Percentiles rank a stretch among this genome's conserved stretches.
Conservation (phyloP, 1,284 basidiomycete genomes). For the Bjerkandera adusta region DNA sequence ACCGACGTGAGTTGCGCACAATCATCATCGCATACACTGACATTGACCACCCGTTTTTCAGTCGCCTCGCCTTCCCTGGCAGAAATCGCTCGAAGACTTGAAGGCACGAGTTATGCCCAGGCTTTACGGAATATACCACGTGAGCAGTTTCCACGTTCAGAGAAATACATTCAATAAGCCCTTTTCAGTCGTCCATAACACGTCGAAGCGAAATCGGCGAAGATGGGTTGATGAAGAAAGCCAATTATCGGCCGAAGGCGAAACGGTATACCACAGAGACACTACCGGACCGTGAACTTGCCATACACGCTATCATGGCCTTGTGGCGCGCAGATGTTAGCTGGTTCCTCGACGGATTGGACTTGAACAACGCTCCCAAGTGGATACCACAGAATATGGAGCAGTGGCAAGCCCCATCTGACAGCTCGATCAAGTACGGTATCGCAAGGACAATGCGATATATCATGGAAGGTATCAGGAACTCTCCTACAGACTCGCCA, state of each 20-base stretch:
- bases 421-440: slow-evolving; percentile 63
- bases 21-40: slow-evolving; percentile 17
- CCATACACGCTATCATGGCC: slow-evolving; percentile 62
- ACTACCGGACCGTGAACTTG: slow-evolving; percentile 60
- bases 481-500: slow-evolving; percentile 29
- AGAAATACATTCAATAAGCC: slow-evolving; percentile 3
- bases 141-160: slow-evolving; percentile 28
- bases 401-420: slow-evolving; percentile 60
- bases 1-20: slow-evolving; percentile 28
- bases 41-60: slow-evolving; percentile 32
- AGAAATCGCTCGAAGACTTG: slow-evolving; percentile 48
- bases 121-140: slow-evolving; percentile 55
- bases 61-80: slow-evolving; percentile 58
- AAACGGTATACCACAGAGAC: slow-evolving; percentile 56
- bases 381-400: slow-evolving; percentile 48
- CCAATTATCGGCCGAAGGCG: slow-evolving; percentile 56
- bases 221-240: slow-evolving; percentile 51
- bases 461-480: slow-evolving; percentile 38
- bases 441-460: slow-evolving; percentile 46
- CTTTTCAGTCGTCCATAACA: slow-evolving; percentile 35
- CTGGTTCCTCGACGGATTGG: slow-evolving; percentile 44
- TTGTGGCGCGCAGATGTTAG: slow-evolving; percentile 60
- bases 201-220: slow-evolving; percentile 57
- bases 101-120: slow-evolving; percentile 44
- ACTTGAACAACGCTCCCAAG: slow-evolving; percentile 35